Evolutionary conservation across 108 stramenopile genomes (phyloP).

Genomic region (Seminavis robusta): DNA sequence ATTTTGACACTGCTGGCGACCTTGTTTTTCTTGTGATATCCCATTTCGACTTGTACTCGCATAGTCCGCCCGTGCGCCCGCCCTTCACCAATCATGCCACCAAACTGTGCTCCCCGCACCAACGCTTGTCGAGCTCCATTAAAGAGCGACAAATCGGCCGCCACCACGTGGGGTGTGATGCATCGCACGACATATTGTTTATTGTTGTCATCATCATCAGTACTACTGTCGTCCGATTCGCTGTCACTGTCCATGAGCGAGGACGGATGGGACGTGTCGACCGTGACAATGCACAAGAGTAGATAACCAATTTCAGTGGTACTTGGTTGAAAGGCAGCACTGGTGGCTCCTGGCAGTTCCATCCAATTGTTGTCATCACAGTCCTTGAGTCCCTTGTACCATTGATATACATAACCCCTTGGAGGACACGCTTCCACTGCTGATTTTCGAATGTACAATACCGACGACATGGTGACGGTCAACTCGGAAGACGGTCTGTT

Average conservation of each 20-base stretch:
- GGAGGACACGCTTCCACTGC: slow-evolving; percentile 19
- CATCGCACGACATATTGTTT: too few relatives aligned
- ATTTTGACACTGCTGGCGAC: background rate
- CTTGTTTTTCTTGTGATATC: background rate
- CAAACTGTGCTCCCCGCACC: slow-evolving; percentile 41
- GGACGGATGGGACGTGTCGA: background rate
- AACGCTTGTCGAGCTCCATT: slow-evolving; percentile 51
- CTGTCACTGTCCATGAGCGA: too few relatives aligned
- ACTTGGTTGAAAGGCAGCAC: slow-evolving; percentile 60
- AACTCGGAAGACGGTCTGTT: background rate
- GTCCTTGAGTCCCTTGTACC: too few relatives aligned
- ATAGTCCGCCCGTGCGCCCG: slow-evolving; percentile 25
- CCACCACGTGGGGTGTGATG: slow-evolving; percentile 20
- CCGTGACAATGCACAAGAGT: slow-evolving; percentile 45
- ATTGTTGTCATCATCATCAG: too few relatives aligned
- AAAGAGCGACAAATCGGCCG: slow-evolving; percentile 44
- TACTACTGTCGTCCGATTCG: too few relatives aligned
- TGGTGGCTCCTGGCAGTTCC: slow-evolving; percentile 42
- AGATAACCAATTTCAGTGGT: slow-evolving; percentile 49
- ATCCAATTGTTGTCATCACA: slow-evolving; percentile 35
- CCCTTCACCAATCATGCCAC: slow-evolving; percentile 39
- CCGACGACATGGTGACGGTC: slow-evolving; percentile 25
- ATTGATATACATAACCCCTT: slow-evolving; percentile 38
- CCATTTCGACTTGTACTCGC: slow-evolving; percentile 21
- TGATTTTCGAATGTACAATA: slow-evolving; percentile 31